Evolutionary conservation across 352 stramenopile genomes (phyloP).

Genomic region (Thalassiosira allenii): DNA sequence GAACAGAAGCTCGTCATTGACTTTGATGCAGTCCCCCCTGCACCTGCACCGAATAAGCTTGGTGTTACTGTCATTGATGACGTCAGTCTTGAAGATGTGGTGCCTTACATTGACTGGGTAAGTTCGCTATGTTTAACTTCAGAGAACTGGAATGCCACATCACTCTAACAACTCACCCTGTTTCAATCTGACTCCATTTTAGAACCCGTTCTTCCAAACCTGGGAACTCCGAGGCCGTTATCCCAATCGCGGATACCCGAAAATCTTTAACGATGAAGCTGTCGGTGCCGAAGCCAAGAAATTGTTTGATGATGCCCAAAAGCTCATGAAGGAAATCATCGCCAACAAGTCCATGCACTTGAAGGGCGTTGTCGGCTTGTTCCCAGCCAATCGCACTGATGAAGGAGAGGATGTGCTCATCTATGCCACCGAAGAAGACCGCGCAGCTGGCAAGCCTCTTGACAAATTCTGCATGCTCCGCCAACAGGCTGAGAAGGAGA

Average conservation of each 20-base stretch:
- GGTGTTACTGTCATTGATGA: slow-evolving; percentile 90
- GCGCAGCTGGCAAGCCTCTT: slow-evolving; percentile 80
- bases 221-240: slow-evolving; percentile 97
- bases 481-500: slow-evolving; percentile 97
- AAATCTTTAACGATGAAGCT: slow-evolving; percentile 97
- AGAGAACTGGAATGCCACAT: too few species aligned
- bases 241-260: slow-evolving; percentile 97
- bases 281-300: slow-evolving; percentile 95
- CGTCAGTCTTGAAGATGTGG: slow-evolving; percentile 89
- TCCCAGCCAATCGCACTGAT: slow-evolving; percentile 90
- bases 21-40: slow-evolving; percentile 89
- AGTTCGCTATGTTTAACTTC: too few species aligned
- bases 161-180: not conserved
- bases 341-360: slow-evolving; percentile 91
- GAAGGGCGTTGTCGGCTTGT: slow-evolving; percentile 93
- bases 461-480: slow-evolving; percentile 96
- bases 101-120: slow-evolving; percentile 97
- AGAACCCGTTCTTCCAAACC: slow-evolving; percentile 98
- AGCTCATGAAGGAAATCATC: slow-evolving; percentile 94
- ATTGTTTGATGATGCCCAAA: slow-evolving; percentile 96
- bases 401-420: slow-evolving; percentile 95
- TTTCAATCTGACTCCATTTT: slow-evolving; percentile 10
- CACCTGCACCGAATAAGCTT: slow-evolving; percentile 88
- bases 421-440: slow-evolving; percentile 89
- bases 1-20: slow-evolving; percentile 91